Base-by-base conservation (phyloP, 2,329 filamentous ascomycete genomes). In the Sclerotinia subarctica region DNA sequence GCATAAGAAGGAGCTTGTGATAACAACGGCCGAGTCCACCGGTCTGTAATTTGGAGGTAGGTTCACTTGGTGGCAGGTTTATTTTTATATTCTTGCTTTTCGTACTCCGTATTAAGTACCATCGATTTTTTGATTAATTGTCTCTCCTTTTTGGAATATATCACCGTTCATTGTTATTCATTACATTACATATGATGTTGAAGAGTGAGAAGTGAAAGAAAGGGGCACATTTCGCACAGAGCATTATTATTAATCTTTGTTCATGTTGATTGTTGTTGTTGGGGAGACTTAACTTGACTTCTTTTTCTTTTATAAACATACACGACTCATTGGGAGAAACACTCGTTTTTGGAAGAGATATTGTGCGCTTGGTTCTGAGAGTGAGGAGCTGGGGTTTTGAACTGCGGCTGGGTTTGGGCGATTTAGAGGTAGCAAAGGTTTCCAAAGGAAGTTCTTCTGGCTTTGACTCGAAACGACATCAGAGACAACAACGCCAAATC, bases 1-100 rank as follows among this genome's bases (percentile, higher is more conserved):
- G 32, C 52, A 54, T 54, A 35, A 59, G 42, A 59, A 59, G 57
- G 57, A 59, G 42, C 57, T 19, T 60, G 42, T 26, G 42, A 32
- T 2, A 53, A 58, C n/a, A 58, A 17, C n/a, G 24, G 56, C 56
- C 44, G 56, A 24, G 24, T 44, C 17, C 44, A 35, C 35, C 35
- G 2, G 24, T 29, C 11, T 59, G 24, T 19, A 59, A 59, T 47
- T 29, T 29, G 17, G 19, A 35, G 58, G 58, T 24, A 60, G 58
- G 29, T 49, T 59, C 58, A 49, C 58, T 49, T 35, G 42, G 44
- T 60, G 44, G 42, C 6, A 49, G 58, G 21, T 49, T 60, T 24
- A 21, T 19, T 60, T 35, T 35, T 3, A 19, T 35, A 35, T 49
- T 47, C 8, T n/a, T 35, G n/a, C 13, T 7, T 3, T 24, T 32